These are phyloP conservation scores for Eragrostis curvula DNA, from an alignment of 176 grass and related monocot species.

Conservation along the genomic window DNA sequence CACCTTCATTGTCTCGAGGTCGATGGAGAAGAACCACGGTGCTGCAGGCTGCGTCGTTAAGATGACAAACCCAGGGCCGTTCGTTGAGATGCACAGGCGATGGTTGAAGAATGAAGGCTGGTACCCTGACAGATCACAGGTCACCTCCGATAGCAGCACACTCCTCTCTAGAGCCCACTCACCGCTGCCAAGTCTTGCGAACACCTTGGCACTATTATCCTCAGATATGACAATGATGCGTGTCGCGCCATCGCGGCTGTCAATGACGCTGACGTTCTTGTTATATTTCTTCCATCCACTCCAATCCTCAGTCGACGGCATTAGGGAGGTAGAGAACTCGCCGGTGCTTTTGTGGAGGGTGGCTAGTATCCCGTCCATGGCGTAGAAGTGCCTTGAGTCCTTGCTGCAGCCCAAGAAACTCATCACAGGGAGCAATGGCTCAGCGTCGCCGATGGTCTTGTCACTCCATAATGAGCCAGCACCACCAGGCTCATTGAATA, in stretches of 20 bases:
- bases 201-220: background rate
- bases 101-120: background rate
- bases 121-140: background rate
- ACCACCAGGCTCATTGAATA: background rate
- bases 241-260: background rate
- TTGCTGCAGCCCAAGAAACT: background rate
- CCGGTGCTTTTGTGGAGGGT: background rate
- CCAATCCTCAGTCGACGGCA: background rate
- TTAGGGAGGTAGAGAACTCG: background rate
- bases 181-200: background rate
- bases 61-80: background rate
- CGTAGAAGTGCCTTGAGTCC: background rate
- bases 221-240: background rate
- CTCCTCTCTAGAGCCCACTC: background rate
- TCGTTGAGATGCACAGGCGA: background rate
- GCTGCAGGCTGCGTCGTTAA: background rate
- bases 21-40: background rate
- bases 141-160: background rate
- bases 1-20: background rate
- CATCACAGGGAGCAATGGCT: rapidly evolving
- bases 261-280: background rate
- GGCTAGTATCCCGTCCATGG: background rate
- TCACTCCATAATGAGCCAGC: background rate
- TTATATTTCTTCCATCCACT: background rate
- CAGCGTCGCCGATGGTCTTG: too few relatives aligned